A percentile compares a stretch with the other conserved stretches of the same genome.
Evolutionary conservation across 345 rosid species (phyloP).

Genomic region (Aquilaria yunnanensis): DNA sequence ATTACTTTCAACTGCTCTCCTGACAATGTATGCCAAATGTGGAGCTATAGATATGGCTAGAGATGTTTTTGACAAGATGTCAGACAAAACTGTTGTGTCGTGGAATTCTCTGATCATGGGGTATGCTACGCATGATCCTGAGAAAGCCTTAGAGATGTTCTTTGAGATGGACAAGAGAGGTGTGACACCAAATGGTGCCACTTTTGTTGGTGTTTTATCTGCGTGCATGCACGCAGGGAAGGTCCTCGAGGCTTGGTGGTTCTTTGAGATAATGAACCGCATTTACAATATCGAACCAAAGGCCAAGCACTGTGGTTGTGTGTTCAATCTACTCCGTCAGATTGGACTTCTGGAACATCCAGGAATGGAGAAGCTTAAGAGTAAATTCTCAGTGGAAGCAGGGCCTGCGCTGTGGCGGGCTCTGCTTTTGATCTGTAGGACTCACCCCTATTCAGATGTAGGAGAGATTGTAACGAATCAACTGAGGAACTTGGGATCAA

Average conservation of each 20-base stretch:
- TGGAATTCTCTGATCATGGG: conserved; percentile 68
- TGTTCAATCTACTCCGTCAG: conserved; percentile 44
- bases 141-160: conserved; percentile 47
- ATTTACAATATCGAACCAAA: conserved; percentile 46
- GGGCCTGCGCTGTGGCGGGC: conserved; percentile 29
- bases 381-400: conserved; percentile 19
- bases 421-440: conserved; percentile 37
- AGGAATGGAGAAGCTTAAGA: conserved; percentile 29
- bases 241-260: conserved; percentile 70
- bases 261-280: conserved; percentile 42
- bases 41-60: conserved; percentile 38
- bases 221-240: conserved; percentile 46
- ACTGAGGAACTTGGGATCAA: conserved; percentile 40
- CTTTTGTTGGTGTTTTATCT: conserved; percentile 48
- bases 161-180: conserved; percentile 44
- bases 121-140: conserved; percentile 56
- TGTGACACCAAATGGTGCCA: conserved; percentile 37
- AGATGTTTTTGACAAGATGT: conserved; percentile 36
- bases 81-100: conserved; percentile 33
- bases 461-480: conserved; percentile 45
- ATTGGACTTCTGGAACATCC: conserved; percentile 41
- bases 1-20: conserved; percentile 51
- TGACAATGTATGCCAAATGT: conserved; percentile 46
- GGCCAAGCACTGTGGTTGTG: conserved; percentile 54
- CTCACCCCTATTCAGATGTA: conserved; percentile 22